These are phyloP conservation scores for Colletotrichum sp. DNA, from an alignment of 2,329 filamentous ascomycete species.

Conservation along the genomic window DNA sequence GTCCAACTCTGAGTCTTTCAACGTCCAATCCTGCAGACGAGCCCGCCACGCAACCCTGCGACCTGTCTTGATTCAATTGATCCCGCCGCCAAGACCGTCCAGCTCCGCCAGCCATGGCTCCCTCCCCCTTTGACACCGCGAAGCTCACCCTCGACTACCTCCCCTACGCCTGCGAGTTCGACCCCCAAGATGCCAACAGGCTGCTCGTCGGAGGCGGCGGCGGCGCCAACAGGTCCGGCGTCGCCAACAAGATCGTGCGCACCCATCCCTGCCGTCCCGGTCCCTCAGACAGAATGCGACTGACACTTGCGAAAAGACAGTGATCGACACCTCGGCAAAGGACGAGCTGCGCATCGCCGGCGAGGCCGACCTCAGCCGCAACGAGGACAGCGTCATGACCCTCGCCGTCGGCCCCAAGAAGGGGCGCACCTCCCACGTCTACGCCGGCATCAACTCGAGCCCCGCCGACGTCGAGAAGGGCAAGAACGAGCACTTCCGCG, in stretches of 20 bases:
- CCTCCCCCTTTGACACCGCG: constrained; percentile 50
- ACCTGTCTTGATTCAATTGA: background rate
- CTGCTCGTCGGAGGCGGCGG: constrained; percentile 88
- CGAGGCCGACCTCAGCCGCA: constrained; percentile 78
- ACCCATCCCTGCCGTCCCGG: constrained; percentile 20
- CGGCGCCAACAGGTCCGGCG: constrained; percentile 79
- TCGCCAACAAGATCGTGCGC: constrained; percentile 84
- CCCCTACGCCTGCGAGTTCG: constrained; percentile 87
- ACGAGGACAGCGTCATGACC: constrained; percentile 90
- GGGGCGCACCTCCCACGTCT: constrained; percentile 51
- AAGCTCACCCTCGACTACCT: constrained; percentile 80
- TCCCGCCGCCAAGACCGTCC: background rate
- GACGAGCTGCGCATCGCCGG: constrained; percentile 67
- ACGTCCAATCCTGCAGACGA: background rate
- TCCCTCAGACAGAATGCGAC: background rate
- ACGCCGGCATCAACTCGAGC: constrained; percentile 86
- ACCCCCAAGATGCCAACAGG: constrained; percentile 76
- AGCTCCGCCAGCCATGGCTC: constrained; percentile 34
- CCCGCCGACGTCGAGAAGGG: constrained; percentile 73
- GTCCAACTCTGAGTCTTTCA: background rate
- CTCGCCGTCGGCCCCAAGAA: constrained; percentile 69
- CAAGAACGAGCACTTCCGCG: constrained; percentile 83
- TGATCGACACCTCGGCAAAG: constrained; percentile 73
- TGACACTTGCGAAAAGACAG: constrained; percentile 51
- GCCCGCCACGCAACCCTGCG: background rate